Base-by-base conservation (phyloP, 2,329 filamentous ascomycete species). In the Metarhizium humberi region DNA sequence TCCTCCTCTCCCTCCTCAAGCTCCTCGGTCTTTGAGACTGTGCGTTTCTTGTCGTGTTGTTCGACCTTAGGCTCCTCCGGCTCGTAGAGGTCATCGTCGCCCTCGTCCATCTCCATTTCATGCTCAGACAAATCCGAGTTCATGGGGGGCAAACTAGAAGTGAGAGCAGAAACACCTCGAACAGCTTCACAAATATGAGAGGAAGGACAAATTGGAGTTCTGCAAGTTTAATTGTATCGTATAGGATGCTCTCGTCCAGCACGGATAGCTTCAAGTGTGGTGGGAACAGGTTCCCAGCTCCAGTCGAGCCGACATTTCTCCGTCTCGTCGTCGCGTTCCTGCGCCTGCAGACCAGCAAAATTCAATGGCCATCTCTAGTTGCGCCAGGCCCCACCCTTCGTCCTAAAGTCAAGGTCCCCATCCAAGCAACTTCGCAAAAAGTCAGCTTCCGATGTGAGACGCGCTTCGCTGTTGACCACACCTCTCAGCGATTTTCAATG, bases 51-150 rank as follows among this genome's bases (percentile, higher is more conserved):
- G 8, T 67, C 62, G 14, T 62, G 59, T 10, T 60, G 61, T 55
- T 76, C 66, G 20, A 66, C 63, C 51, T 72, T 72, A 43, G 76
- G 73, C 67, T 84, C 81, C 57, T 85, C 82, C 1, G 79, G 78
- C 56, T 78, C 79, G 65, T 86, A 86, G 63, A 86, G 83, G 68
- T 86, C 83, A 60, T 86, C 83, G 52, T 86, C 83, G 52, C 85
- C 82, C 60, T 86, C 82, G 68, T 86, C 83, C 56, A 86, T 79
- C 65, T 86, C 82, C 81, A 86, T 86, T 25, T 59, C 75, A 64
- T 50, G 50, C 46, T 58, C 59, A 38, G 56, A 60, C 49, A 57
- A 54, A 40, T 55, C 53, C 42, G 52, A 56, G 34, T 51, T 55
- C 53, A 52, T 57, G 8, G 45, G 13, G 45, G 45, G 45, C 25